Base-by-base conservation (phyloP, 2,329 filamentous ascomycete genomes). In the Ploettnerulaceae sp. region DNA sequence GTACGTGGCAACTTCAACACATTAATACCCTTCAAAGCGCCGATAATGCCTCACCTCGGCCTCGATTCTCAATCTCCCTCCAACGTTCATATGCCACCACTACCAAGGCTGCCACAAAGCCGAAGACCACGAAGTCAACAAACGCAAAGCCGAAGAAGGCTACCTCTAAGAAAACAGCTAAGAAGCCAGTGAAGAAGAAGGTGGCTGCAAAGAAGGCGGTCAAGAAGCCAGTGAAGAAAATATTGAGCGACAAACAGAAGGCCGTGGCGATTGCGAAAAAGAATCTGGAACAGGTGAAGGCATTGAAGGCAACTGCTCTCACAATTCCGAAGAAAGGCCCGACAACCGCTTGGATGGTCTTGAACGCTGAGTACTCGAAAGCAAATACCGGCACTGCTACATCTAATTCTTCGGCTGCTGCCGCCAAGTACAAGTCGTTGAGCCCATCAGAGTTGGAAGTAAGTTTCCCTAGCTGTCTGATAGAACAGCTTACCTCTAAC, bases 381-480 rank as follows among this genome's bases (percentile, higher is more conserved):
- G 9, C 17, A 28, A 18, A 14, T 21, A 14, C 17, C 14, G 20
- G 17, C 0, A 25, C 3, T 7, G n/a, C n/a, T 9, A 3, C 5
- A 6, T 8, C n/a, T 15, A 37, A 45, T 7, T 20, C 39, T 12
- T 52, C 49, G 28, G 42, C 48, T 20, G 47, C 56, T 14, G 31
- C 57, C 9, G 55, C 41, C 15, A 63, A 57, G 20, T 69, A 61
- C 52, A 67, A 64, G 51, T 56, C 55, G 22, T 48, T 71, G 5
- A 55, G 56, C 17, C 33, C 57, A 7, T 54, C 52, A 20, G 65
- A 70, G 48, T 45, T 58, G 34, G 66, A 71, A 59, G 69, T 71
- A 61, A 49, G 57, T 15, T 40, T 21, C 50, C 18, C 7, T 14
- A 29, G 12, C 3, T 20, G 14, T 9, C 25, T 9, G 5, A 11